These are phyloP conservation scores for Cladosporium sp. DNA, from an alignment of 2,329 filamentous ascomycete species.

Conservation along the genomic window DNA sequence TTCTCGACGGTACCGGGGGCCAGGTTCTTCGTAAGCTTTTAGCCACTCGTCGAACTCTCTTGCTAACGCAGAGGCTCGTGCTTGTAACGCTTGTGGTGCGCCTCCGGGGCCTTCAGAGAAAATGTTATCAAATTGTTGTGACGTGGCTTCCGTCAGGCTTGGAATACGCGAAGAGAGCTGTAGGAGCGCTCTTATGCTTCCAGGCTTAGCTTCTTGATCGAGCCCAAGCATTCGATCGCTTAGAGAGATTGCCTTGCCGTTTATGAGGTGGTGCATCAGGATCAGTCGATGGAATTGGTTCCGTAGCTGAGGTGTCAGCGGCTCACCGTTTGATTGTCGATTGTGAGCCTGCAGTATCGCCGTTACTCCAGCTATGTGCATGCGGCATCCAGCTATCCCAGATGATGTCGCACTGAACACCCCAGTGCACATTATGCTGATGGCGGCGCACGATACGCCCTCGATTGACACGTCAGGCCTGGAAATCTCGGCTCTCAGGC, in stretches of 20 bases:
- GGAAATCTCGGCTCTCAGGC: background rate
- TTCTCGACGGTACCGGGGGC: background rate
- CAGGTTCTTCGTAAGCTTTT: background rate
- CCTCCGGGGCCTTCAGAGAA: background rate
- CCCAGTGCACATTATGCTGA: background rate
- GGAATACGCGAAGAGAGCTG: background rate
- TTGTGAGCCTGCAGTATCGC: background rate
- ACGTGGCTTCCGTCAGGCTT: background rate
- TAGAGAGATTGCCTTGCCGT: background rate
- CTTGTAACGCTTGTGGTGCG: background rate
- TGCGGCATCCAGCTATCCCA: background rate
- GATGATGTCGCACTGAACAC: background rate
- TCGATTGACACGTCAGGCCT: background rate
- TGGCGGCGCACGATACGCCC: background rate
- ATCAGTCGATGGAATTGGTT: background rate
- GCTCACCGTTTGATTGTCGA: background rate
- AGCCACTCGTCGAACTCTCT: background rate
- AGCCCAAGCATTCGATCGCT: background rate
- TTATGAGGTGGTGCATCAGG: conserved; percentile 1
- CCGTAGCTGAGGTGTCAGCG: background rate
- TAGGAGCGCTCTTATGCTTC: background rate
- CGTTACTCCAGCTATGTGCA: background rate
- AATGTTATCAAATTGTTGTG: background rate
- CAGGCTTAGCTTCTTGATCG: background rate
- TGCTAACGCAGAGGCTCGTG: background rate